Percentiles rank a stretch among this genome's conserved stretches.
Conservation (phyloP, 1,139 yeast genomes). For the Debaryomyces robertsiae region DNA sequence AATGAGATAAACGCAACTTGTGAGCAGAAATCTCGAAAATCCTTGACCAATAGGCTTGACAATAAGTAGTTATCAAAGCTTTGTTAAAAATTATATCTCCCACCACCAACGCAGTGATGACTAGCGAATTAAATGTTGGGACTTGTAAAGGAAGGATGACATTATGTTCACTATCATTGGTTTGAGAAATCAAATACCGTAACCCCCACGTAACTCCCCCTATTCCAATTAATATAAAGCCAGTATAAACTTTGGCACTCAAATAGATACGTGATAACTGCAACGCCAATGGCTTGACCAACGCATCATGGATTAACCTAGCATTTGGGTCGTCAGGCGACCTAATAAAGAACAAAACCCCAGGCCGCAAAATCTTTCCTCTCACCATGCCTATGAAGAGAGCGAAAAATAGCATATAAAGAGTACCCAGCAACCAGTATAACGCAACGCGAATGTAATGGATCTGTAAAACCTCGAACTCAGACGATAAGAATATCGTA, state of each 20-base stretch:
- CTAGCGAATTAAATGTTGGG: conserved; percentile 14
- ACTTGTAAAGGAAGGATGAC: conserved; percentile 28
- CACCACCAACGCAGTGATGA: conserved; percentile 13
- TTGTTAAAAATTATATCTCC: conserved; percentile 15
- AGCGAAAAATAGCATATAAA: conserved; percentile 87
- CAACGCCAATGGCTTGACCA: conserved; percentile 69
- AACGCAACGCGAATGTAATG: conserved; percentile 26
- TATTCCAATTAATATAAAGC: conserved; percentile 72
- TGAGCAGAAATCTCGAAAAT: conserved; percentile 62
- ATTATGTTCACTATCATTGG: conserved; percentile 17
- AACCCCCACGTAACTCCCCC: conserved; percentile 64
- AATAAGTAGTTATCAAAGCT: conserved; percentile 33
- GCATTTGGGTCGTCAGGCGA: conserved; percentile 95
- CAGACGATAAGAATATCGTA: conserved; percentile 29
- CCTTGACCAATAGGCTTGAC: conserved; percentile 59
- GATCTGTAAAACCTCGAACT: conserved; percentile 23
- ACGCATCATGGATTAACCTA: conserved; percentile 84
- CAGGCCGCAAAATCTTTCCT: conserved; percentile 72
- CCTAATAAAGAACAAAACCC: conserved; percentile 86
- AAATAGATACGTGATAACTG: conserved; percentile 75
- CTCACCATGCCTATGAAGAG: conserved; percentile 85
- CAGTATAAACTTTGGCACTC: conserved; percentile 76
- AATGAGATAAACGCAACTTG: conserved; percentile 72
- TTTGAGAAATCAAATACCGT: conserved; percentile 38
- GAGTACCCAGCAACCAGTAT: conserved; percentile 80